A percentile compares a stretch with the other conserved stretches of the same genome.
phyloP scores from a whole-genome alignment of 2,329 filamentous ascomycete genomes.

The Fonsecaea multimorphosa region DNA sequence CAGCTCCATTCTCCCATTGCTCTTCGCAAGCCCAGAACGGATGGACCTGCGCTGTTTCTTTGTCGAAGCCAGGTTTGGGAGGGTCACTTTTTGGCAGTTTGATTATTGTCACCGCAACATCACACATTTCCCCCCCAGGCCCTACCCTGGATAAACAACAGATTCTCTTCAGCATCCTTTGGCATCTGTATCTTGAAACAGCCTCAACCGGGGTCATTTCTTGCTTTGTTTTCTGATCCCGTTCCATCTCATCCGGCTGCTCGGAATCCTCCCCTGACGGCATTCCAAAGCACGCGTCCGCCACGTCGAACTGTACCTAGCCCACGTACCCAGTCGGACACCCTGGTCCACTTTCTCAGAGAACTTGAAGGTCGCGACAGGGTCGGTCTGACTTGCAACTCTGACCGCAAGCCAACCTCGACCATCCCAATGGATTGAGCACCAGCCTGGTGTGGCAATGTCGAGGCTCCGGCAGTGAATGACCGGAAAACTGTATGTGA shows the following conservation, averaged over 20 bases:
- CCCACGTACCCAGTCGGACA: constrained; percentile 18
- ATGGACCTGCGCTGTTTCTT: constrained; percentile 12
- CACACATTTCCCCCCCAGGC: not conserved
- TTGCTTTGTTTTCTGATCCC: constrained; percentile 4
- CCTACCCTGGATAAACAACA: constrained; percentile 1
- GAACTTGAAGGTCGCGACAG: constrained; percentile 33
- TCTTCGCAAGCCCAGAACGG: constrained; percentile 15
- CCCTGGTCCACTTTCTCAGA: constrained; percentile 18
- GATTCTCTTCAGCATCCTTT: constrained; percentile 6
- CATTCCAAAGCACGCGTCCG: constrained; percentile 30
- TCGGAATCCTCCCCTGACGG: constrained; percentile 31
- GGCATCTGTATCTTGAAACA: constrained; percentile 16
- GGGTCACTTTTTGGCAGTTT: constrained; percentile 17
- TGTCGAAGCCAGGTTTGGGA: constrained; percentile 7
- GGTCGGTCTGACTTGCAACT: constrained; percentile 29
- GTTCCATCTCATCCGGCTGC: constrained; percentile 16
- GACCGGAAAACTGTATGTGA: constrained; percentile 25
- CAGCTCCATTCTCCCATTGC: not conserved
- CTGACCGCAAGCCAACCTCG: constrained; percentile 7
- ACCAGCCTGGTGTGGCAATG: constrained; percentile 28
- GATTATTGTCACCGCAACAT: constrained; percentile 29
- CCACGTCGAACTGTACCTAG: constrained; percentile 16
- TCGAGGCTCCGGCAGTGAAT: constrained; percentile 20
- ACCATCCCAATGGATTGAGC: constrained; percentile 25
- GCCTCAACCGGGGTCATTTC: constrained; percentile 6